These are phyloP conservation scores for Heritiera fomes DNA, from an alignment of 345 rosid genomes.

Conservation along the genomic window DNA sequence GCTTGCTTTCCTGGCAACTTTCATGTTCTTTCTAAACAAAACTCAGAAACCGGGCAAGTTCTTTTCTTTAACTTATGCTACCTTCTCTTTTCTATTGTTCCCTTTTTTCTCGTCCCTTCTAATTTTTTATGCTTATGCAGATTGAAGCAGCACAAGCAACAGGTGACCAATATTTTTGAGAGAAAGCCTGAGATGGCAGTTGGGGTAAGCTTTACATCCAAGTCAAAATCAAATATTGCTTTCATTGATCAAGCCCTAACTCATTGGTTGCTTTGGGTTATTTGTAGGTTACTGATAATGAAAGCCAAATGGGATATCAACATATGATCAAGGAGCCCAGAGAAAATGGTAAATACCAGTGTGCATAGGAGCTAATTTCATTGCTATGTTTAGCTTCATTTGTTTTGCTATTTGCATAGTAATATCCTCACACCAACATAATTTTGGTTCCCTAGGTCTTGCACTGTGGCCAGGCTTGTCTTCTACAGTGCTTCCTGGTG, in stretches of 20 bases:
- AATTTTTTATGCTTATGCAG: constrained; percentile 28
- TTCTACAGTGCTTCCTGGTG: constrained; percentile 30
- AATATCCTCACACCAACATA: constrained; percentile 4
- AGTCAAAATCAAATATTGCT: background rate
- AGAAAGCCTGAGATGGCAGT: constrained; percentile 31
- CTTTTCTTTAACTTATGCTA: background rate
- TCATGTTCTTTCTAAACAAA: constrained; percentile 22
- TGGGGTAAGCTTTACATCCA: constrained; percentile 37
- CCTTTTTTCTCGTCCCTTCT: background rate
- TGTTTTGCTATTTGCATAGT: constrained; percentile 5
- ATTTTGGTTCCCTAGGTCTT: constrained; percentile 35
- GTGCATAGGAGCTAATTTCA: background rate
- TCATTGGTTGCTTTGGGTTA: background rate
- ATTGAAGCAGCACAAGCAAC: constrained; percentile 32
- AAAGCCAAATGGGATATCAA: constrained; percentile 37
- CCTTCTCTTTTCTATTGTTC: background rate
- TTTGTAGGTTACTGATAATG: constrained; percentile 31
- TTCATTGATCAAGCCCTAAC: constrained; percentile 8
- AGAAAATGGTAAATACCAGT: constrained; percentile 42
- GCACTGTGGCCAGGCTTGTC: constrained; percentile 64
- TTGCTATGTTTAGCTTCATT: background rate
- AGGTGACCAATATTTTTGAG: constrained; percentile 23
- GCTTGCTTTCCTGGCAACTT: constrained; percentile 23
- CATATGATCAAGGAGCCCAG: constrained; percentile 28
- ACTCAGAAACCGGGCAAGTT: constrained; percentile 36